These are phyloP conservation scores for Aureobasidium musti DNA, from an alignment of 2,329 filamentous ascomycete genomes.

Conservation along the genomic window DNA sequence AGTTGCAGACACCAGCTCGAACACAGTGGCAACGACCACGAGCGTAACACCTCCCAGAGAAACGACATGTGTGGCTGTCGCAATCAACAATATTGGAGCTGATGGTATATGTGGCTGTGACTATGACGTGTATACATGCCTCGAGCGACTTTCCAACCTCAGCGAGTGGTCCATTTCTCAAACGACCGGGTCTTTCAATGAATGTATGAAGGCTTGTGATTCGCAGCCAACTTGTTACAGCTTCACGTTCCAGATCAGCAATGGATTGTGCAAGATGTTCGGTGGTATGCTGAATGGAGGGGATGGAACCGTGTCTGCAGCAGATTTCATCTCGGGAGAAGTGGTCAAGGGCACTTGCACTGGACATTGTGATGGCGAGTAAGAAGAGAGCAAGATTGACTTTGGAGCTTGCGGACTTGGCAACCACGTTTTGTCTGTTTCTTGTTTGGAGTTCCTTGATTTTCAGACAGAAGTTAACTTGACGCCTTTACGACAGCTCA, in stretches of 20 bases:
- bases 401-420: background rate
- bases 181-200: background rate
- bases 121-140: conserved; percentile 12
- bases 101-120: conserved; percentile 1
- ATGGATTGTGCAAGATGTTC: conserved; percentile 14
- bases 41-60: background rate
- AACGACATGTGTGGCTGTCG: background rate
- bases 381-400: background rate
- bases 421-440: background rate
- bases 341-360: conserved; percentile 16
- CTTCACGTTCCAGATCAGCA: conserved; percentile 2
- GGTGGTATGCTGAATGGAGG: conserved; percentile 24
- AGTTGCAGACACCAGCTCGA: background rate
- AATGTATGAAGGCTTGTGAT: conserved; percentile 14
- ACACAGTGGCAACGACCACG: background rate
- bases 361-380: conserved; percentile 5
- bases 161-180: conserved; percentile 21
- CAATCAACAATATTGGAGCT: conserved; percentile 2
- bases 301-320: background rate
- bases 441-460: background rate
- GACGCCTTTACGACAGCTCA: conserved; percentile 16
- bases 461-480: conserved; percentile 7
- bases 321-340: conserved; percentile 18
- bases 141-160: conserved; percentile 12
- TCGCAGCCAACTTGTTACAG: conserved; percentile 13